Evolutionary conservation across 1,284 basidiomycete genomes (phyloP), one percentile per base, ranked within the genome.

Genomic region (Leccinum griseonigrum): DNA sequence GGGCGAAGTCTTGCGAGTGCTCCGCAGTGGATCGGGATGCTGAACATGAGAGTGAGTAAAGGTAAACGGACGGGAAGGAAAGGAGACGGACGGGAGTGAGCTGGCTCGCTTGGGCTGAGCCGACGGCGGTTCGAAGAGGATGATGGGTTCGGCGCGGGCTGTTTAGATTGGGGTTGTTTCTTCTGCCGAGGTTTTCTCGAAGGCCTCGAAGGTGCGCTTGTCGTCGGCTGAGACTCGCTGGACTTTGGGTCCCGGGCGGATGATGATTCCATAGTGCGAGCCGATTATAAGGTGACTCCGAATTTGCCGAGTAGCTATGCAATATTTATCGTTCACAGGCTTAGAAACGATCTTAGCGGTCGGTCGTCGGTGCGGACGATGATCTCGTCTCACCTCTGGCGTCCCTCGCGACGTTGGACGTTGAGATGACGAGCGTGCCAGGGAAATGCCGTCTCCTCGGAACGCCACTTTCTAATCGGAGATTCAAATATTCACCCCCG

Each of bases 141-240:
- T 58, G 67, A 59, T 58, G 67, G 40, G 62, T 64, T 66, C 58
- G 70, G 64, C 43, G 65, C 60, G 57, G 66, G 59, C 38, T 69
- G 66, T 46, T 69, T 62, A 62, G 69, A 59, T 52, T 77, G 74
- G 70, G 77, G 68, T 64, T 67, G 75, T 73, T 79, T 84, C 69
- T 75, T 78, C 67, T 83, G 81, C 78, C 84, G 83, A 58, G 73
- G 66, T 70, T 79, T 85, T 71, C 75, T 84, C 6, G 68, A 31
- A 62, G 75, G 68, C 66, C 71, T 72, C 34, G 73, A 65, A 56
- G 72, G 64, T 66, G 73, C 69, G 72, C 73, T 73, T 73, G 69
- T 57, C 61, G 38, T 70, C 77, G 80, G 79, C 80, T 80, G 79
- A 58, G 76, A 67, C 67, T 77, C 74, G 75, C 64, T 74, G 66